These are phyloP conservation scores for Ceratocystis colombiana DNA, from an alignment of 2,329 filamentous ascomycete species.

Conservation along the genomic window DNA sequence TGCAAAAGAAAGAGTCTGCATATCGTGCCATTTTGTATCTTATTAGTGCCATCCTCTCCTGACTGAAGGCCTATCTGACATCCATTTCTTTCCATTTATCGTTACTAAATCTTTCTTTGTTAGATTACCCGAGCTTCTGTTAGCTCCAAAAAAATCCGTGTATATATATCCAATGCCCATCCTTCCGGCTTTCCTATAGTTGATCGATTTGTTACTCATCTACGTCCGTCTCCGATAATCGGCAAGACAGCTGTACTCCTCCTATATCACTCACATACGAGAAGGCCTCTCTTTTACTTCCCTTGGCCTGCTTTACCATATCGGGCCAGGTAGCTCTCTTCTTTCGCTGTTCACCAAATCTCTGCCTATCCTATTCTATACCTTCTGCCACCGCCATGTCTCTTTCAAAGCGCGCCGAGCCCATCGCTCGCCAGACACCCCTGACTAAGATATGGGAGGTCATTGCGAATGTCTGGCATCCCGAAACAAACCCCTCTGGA, in stretches of 20 bases:
- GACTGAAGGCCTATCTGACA: not conserved
- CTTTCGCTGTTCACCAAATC: not conserved
- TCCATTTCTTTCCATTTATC: not conserved
- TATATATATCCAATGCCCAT: not conserved
- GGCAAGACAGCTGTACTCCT: not conserved
- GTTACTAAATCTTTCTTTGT: not conserved
- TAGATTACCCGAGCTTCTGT: not conserved
- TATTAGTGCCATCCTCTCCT: not conserved
- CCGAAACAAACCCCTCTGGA: conserved; percentile 35
- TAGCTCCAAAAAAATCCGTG: not conserved
- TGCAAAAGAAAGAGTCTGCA: not conserved
- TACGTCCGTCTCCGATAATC: not conserved
- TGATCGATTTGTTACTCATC: not conserved
- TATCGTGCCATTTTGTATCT: not conserved
- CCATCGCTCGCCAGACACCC: conserved; percentile 30
- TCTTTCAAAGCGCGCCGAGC: conserved; percentile 30
- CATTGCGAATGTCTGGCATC: conserved; percentile 38
- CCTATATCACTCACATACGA: too few species aligned
- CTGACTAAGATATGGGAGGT: conserved; percentile 36
- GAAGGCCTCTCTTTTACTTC: not conserved
- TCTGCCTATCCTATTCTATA: not conserved
- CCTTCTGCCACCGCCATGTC: conserved; percentile 25
- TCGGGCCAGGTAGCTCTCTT: not conserved
- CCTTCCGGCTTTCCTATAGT: not conserved
- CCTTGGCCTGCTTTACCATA: not conserved